Conservation (phyloP, 2,329 filamentous ascomycete genomes). For the Gnomoniopsis smithogilvyi region DNA sequence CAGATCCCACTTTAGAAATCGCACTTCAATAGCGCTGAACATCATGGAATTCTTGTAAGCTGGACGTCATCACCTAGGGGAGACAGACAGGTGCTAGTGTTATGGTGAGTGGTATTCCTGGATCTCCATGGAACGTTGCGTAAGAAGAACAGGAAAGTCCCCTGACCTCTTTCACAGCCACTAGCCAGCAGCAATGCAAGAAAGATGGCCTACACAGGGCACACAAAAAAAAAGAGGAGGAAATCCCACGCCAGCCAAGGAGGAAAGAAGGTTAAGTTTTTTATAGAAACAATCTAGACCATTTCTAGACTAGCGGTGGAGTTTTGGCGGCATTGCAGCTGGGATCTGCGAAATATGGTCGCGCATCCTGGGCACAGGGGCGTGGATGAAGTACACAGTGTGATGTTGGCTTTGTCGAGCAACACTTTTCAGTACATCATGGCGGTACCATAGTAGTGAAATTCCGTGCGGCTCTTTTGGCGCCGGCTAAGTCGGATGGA, state of each 20-base stretch:
- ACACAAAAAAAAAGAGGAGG: slow-evolving; percentile 1
- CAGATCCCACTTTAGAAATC: background rate
- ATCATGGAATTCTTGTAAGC: no score
- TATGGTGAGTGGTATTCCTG: background rate
- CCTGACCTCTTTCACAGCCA: background rate
- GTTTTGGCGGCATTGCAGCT: slow-evolving; percentile 13
- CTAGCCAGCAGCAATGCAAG: background rate
- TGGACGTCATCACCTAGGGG: background rate
- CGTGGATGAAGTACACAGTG: slow-evolving; percentile 14
- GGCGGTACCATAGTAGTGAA: background rate
- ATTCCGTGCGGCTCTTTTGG: background rate
- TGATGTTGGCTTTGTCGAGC: background rate
- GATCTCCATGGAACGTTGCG: background rate
- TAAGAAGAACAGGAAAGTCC: background rate
- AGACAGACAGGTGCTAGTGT: no score
- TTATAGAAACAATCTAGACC: slow-evolving; percentile 13
- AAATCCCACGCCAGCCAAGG: slow-evolving; percentile 6
- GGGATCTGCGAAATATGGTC: slow-evolving; percentile 10
- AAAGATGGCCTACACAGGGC: background rate
- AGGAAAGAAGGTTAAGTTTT: slow-evolving; percentile 19
- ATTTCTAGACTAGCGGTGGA: background rate
- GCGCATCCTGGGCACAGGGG: background rate
- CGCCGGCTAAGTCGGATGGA: no score
- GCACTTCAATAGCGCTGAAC: background rate
- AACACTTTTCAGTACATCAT: background rate